phyloP scores from a whole-genome alignment of 257 asterid species.

The Leptodermis oblonga region DNA sequence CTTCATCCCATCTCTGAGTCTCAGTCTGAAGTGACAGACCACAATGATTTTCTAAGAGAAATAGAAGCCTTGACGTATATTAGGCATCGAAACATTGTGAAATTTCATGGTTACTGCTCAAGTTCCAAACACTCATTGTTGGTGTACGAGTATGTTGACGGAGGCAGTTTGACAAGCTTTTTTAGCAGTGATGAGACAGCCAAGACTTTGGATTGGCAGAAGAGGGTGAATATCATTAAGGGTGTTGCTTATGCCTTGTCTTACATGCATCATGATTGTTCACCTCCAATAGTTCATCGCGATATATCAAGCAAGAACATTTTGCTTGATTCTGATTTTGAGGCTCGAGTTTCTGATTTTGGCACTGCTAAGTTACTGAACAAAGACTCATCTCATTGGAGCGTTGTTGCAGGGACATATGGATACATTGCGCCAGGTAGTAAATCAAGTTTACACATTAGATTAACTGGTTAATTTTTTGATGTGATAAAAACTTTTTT shows the following conservation, averaged over 20 bases:
- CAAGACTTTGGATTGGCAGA: slow-evolving; percentile 23
- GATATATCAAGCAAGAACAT: slow-evolving; percentile 39
- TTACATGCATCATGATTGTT: slow-evolving; percentile 40
- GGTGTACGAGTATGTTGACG: slow-evolving; percentile 33
- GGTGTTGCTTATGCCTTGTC: slow-evolving; percentile 32
- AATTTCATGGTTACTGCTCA: slow-evolving; percentile 34
- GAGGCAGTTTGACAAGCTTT: slow-evolving; percentile 26
- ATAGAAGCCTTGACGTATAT: slow-evolving; percentile 26
- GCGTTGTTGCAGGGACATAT: slow-evolving; percentile 34
- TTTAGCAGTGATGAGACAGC: slow-evolving; percentile 22
- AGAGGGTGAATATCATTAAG: slow-evolving; percentile 31
- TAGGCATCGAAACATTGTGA: slow-evolving; percentile 35
- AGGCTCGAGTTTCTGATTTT: slow-evolving; percentile 38
- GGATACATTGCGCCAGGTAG: slow-evolving; percentile 47
- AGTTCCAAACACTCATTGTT: slow-evolving; percentile 23
- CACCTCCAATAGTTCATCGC: slow-evolving; percentile 44
- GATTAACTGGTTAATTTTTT: neutral
- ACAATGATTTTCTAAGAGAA: slow-evolving; percentile 26
- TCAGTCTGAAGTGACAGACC: slow-evolving; percentile 12
- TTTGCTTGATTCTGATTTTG: slow-evolving; percentile 29
- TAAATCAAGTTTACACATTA: neutral
- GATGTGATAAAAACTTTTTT: neutral
- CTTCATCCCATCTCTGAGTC: too few species aligned
- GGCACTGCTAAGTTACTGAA: slow-evolving; percentile 34
- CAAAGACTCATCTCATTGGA: slow-evolving; percentile 31